phyloP scores from a whole-genome alignment of 495 filamentous ascomycete genomes.

The Xylaria curta region DNA sequence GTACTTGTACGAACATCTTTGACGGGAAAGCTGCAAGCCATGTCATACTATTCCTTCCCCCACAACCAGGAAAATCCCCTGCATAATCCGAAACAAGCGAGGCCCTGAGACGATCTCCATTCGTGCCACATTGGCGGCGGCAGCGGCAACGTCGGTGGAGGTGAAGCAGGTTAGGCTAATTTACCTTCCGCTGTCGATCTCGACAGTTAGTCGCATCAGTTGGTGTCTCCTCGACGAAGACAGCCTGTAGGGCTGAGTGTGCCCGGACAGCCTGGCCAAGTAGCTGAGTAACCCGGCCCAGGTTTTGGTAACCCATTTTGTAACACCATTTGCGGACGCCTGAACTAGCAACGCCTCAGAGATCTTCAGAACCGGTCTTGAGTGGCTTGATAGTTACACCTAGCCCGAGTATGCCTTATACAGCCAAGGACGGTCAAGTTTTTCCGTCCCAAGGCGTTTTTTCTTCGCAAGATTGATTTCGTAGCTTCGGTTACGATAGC shows the following conservation, averaged over 20 bases:
- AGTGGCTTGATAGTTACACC: not conserved
- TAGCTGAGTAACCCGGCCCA: not conserved
- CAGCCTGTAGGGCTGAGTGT: constrained; percentile 17
- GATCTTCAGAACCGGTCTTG: not conserved
- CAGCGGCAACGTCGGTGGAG: constrained; percentile 7
- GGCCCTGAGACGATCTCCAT: constrained; percentile 19
- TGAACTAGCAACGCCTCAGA: constrained; percentile 15
- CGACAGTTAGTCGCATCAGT: not conserved
- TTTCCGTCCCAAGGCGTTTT: constrained; percentile 9
- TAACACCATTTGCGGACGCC: not conserved
- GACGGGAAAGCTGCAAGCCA: not conserved
- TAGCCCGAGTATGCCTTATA: constrained; percentile 15
- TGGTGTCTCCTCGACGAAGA: not conserved
- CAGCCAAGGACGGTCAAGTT: constrained; percentile 1
- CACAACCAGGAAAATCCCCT: constrained; percentile 13
- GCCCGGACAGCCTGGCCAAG: not conserved
- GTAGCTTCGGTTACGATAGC: not conserved
- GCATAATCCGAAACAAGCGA: constrained; percentile 22
- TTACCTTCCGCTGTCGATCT: not conserved
- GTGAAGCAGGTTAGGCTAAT: constrained; percentile 11
- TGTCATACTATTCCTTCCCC: constrained; percentile 20
- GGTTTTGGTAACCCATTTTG: not conserved
- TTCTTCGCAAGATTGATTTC: not conserved
- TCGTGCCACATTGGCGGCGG: constrained; percentile 12
- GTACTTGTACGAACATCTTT: not conserved